Conservation (phyloP, 1,284 basidiomycete species). For the Jaminaea rosea region DNA sequence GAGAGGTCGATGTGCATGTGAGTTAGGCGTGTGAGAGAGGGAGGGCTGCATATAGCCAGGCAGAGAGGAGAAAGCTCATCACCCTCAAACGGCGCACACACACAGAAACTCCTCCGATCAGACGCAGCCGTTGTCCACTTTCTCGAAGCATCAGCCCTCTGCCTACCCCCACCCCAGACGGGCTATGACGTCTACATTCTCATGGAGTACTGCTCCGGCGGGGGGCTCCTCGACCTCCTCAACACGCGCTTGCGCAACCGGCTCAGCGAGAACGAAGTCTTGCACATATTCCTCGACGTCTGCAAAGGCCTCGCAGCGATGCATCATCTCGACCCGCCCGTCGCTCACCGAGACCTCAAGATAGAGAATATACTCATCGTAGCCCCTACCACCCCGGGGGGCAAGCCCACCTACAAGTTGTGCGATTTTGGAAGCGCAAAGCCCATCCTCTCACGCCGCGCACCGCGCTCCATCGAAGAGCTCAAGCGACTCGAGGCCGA, state of each 20-base stretch:
- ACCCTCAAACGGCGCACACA: not conserved
- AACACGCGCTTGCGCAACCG: conserved; percentile 88
- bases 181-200: conserved; percentile 96
- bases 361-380: conserved; percentile 79
- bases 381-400: conserved; percentile 20
- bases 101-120: conserved; percentile 69
- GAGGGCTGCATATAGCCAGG: not conserved
- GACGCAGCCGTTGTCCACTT: conserved; percentile 88
- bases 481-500: conserved; percentile 80
- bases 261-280: conserved; percentile 85
- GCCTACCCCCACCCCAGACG: conserved; percentile 16
- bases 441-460: conserved; percentile 46
- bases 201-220: conserved; percentile 89
- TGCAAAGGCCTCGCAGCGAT: conserved; percentile 53
- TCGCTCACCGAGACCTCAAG: conserved; percentile 95
- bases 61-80: not conserved
- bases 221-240: conserved; percentile 99
- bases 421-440: conserved; percentile 97
- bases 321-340: conserved; percentile 80
- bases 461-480: conserved; percentile 34
- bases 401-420: conserved; percentile 64
- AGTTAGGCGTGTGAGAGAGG: conserved; percentile 47
- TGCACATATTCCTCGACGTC: conserved; percentile 70
- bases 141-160: conserved; percentile 65
- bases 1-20: conserved; percentile 98